These are phyloP conservation scores for Puccinellia tenuiflora DNA, from an alignment of 176 grass and related monocot genomes.

Conservation along the genomic window DNA sequence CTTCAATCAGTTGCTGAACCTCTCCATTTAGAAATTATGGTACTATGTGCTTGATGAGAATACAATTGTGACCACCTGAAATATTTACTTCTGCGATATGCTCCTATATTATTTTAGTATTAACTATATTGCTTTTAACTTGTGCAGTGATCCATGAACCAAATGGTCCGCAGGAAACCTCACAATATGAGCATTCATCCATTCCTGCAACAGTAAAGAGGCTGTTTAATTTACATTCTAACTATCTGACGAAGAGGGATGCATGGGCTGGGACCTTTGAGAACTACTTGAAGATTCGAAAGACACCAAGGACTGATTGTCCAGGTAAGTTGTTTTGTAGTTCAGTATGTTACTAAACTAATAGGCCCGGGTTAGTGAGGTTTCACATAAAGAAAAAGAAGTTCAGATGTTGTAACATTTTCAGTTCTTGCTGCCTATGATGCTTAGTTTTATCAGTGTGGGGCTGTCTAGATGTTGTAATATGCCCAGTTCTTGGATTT, in stretches of 20 bases:
- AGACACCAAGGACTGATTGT: slow-evolving; percentile 78
- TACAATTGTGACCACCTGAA: background rate
- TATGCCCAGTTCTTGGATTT: background rate
- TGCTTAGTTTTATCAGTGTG: background rate
- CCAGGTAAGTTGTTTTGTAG: slow-evolving; percentile 43
- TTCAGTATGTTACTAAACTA: background rate
- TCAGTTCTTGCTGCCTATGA: background rate
- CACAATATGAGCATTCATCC: slow-evolving; percentile 87
- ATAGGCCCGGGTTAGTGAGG: background rate
- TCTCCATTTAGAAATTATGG: background rate
- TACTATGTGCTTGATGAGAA: background rate
- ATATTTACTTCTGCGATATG: background rate
- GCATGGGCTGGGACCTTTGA: slow-evolving; percentile 89
- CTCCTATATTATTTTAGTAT: background rate
- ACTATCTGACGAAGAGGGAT: slow-evolving; percentile 93
- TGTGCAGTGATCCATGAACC: slow-evolving; percentile 78
- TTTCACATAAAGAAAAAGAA: background rate
- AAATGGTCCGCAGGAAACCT: slow-evolving; percentile 44
- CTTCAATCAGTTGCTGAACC: background rate
- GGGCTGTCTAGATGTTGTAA: background rate
- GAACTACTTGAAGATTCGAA: slow-evolving; percentile 46
- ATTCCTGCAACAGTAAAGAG: slow-evolving; percentile 77
- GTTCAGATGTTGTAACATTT: background rate
- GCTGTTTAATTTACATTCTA: slow-evolving; percentile 84
- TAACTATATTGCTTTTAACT: slow-evolving; percentile 20